Base-by-base conservation (phyloP, 306 rosid genomes). In the Luffa aegyptiaca region DNA sequence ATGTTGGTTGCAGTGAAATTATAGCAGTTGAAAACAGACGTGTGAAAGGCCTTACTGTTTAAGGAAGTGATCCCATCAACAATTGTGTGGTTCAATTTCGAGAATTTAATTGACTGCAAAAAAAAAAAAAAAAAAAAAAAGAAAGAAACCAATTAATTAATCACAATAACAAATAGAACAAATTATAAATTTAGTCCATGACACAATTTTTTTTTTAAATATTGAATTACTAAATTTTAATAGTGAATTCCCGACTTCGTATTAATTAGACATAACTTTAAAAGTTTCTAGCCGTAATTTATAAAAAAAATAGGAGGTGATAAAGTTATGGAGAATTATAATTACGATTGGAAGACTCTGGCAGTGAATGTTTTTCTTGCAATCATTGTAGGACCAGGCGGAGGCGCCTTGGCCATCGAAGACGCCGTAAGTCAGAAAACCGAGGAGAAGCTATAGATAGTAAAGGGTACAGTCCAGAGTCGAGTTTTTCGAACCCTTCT, bases 401-500 rank as follows among this genome's bases (percentile, higher is more conserved):
- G 2, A 0, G 3, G 80, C 21, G 16, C 98, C 98, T 81, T 88
- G 92, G 35, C 97, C 98, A 69, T 93, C 89, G 16, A 93, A 88
- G 69, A 83, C 80, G n/a, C 96, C 96, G 0, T n/a, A n/a, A n/a
- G n/a, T n/a, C n/a, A n/a, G n/a, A n/a, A 20, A 46, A 11, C 97
- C 98, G 5, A 1, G 91, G 89, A 1, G 84, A 65, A 1, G n/a
- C n/a, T n/a, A n/a, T n/a, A n/a, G n/a, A n/a, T n/a, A n/a, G n/a
- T n/a, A n/a, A n/a, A n/a, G n/a, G n/a, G n/a, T n/a, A n/a, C n/a
- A n/a, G n/a, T n/a, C n/a, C n/a, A n/a, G n/a, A n/a, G n/a, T n/a
- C n/a, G n/a, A n/a, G n/a, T n/a, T n/a, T n/a, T n/a, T n/a, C n/a
- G n/a, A n/a, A n/a, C n/a, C n/a, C n/a, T n/a, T n/a, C n/a, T n/a